A percentile compares a stretch with the other conserved stretches of the same genome.
Conservation (phyloP, 2,329 filamentous ascomycete species). For the Lasiodiplodia sp. region DNA sequence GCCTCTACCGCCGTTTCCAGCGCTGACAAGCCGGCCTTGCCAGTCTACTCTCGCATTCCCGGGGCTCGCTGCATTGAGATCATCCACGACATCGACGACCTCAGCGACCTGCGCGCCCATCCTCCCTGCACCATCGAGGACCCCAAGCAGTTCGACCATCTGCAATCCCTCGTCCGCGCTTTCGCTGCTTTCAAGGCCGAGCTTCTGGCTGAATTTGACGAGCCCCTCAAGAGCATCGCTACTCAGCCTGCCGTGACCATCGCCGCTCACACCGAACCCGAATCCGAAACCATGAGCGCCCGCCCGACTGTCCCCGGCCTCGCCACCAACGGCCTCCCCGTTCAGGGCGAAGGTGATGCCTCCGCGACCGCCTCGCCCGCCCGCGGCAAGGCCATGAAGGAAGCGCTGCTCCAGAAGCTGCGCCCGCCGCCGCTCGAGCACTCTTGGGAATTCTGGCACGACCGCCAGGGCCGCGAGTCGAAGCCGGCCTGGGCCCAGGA, state of each 20-base stretch:
- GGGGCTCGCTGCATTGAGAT: constrained; percentile 7
- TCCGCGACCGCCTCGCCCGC: constrained; percentile 72
- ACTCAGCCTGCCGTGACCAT: background rate
- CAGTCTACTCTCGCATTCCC: background rate
- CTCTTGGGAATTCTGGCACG: constrained; percentile 62
- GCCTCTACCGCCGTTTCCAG: background rate
- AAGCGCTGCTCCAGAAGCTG: constrained; percentile 53
- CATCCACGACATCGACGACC: constrained; percentile 10
- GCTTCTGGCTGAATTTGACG: constrained; percentile 18
- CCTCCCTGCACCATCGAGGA: constrained; percentile 13
- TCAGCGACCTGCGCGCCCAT: constrained; percentile 10
- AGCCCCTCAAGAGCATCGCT: constrained; percentile 3
- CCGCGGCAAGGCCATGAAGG: constrained; percentile 77
- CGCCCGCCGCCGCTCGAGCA: constrained; percentile 59
- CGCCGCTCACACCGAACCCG: constrained; percentile 26
- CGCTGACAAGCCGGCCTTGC: background rate
- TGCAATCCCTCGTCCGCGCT: constrained; percentile 31
- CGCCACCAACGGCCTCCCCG: constrained; percentile 59
- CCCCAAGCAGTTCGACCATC: constrained; percentile 28
- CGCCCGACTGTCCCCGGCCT: constrained; percentile 39
- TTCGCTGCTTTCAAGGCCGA: constrained; percentile 28
- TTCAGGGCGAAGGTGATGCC: constrained; percentile 66
- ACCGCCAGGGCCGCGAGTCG: constrained; percentile 49
- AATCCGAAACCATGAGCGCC: constrained; percentile 39
- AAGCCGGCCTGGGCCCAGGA: constrained; percentile 28